Base-by-base conservation (phyloP, 2,329 filamentous ascomycete species). In the Fusarium dlaminii region DNA sequence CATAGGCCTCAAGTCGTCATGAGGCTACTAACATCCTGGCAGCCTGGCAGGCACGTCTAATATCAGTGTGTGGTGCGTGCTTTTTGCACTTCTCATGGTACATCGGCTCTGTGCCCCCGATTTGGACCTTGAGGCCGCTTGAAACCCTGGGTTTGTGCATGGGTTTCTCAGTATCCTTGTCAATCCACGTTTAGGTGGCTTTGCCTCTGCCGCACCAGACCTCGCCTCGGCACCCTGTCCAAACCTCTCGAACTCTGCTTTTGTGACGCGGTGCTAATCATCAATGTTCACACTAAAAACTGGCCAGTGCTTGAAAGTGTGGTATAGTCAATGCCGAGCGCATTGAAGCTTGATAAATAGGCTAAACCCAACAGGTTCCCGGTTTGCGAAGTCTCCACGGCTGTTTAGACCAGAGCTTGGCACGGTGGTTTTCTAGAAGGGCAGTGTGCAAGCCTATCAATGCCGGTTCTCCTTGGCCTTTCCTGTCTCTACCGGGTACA, bases 361-460 rank as follows among this genome's bases (percentile, higher is more conserved):
- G 60, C 61, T 63, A 66, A 55, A 54, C 64, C 55, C 36, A 63
- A 75, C 57, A 56, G 54, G 64, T 52, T 62, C 58, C 56, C 55
- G 65, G 65, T 59, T 75, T 63, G 62, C 67, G 67, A 70, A 69
- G 66, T 55, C 30, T 59, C 61, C 56, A 56, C 39, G 30, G 42
- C 34, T 54, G 40, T 63, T 62, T 62, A 61, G 55, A 68, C 42
- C 54, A 57, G 32, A 56, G 63, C 59, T 65, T 71, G 57, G 57
- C 68, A 55, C 63, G 42, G 68, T 64, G 51, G 66, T 66, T 77
- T 70, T 78, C 72, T 69, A 72, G 74, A 76, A 78, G 66, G 62
- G 65, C 42, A 74, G 70, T 68, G 66, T 66, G 54, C 63, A 55
- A 70, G 67, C 63, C 66, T 60, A 74, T 56, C 61, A 74, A 70